Evolutionary conservation across 305 asterid genomes (phyloP).

Genomic region (Salvia sclarea): DNA sequence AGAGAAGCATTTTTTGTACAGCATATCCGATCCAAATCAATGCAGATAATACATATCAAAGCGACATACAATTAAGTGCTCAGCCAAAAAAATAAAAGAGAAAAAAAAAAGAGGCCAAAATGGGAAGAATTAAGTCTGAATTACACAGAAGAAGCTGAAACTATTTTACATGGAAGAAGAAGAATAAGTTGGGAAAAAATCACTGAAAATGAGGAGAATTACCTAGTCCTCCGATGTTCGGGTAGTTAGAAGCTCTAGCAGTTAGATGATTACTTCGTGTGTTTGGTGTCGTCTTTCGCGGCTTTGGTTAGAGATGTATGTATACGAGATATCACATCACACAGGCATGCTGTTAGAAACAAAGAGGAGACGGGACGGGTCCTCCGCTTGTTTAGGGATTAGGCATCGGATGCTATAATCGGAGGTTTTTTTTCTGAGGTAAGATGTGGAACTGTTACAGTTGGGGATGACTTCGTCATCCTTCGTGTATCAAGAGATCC

Average conservation of each 20-base stretch:
- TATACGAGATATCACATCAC: conserved; percentile 28
- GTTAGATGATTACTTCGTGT: conserved; percentile 54
- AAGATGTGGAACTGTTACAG: conserved; percentile 28
- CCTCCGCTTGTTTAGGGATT: conserved; percentile 22
- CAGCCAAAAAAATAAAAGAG: neutral
- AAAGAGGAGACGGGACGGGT: conserved; percentile 19
- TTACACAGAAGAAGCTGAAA: conserved; percentile 36
- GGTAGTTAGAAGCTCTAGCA: conserved; percentile 47
- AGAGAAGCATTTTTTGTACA: conserved; percentile 32
- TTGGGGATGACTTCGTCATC: conserved; percentile 39
- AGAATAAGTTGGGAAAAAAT: conserved; percentile 25
- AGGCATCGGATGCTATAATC: conserved; percentile 21
- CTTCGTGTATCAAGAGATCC: conserved; percentile 89
- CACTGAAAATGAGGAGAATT: conserved; percentile 29
- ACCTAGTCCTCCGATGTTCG: conserved; percentile 39
- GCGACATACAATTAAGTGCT: conserved; percentile 33
- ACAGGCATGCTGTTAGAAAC: conserved; percentile 28
- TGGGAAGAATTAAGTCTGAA: conserved; percentile 23
- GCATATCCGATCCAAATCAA: conserved; percentile 23
- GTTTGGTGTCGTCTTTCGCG: conserved; percentile 36
- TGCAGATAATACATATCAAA: conserved; percentile 39
- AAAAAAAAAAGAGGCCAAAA: conserved; percentile 2
- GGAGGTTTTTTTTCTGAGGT: conserved; percentile 25
- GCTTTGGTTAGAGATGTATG: conserved; percentile 38
- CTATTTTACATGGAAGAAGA: conserved; percentile 50